Base-by-base conservation (phyloP, 768 basidiomycete genomes). In the Daedaleopsis sinensis region DNA sequence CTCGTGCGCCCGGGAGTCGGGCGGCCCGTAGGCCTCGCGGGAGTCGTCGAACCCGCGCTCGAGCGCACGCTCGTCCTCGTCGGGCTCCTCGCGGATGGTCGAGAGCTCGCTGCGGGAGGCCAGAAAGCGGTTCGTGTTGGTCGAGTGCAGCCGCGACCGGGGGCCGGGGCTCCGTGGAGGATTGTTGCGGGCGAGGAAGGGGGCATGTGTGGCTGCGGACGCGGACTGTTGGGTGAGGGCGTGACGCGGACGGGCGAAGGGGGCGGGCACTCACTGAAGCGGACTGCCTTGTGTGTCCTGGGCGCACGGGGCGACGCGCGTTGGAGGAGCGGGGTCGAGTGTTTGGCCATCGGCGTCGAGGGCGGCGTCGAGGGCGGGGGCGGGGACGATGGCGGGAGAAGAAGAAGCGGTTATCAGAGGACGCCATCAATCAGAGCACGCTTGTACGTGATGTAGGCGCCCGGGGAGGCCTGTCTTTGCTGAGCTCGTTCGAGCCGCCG, bases 81-180 rank as follows among this genome's bases (percentile, higher is more conserved):
- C 55, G 12, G 63, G 63, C 39, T 67, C 61, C 32, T 68, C 67
- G 35, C 36, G 59, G 44, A 68, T 68, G 12, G 66, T 59, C 11
- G 63, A 10, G 10, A 67, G 61, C 35, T 64, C 60, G 21, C 19
- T 55, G 35, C 59, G 59, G 13, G 52, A 39, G 19, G 58, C 37
- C 2, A 67, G 63, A 50, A 58, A 63, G 39, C 66, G 66, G 39
- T 47, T 62, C 18, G 63, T 65, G 57, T 61, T 63, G 49, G 64
- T 37, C 48, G 64, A 61, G 52, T 55, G 39, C 18, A 59, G 57
- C 24, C 60, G 59, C 47, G 64, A 39, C 21, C 64, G 59, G 23
- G 52, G 43, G 42, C 36, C 58, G 50, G 64, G 64, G 50, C 59
- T 61, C 35, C 59, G 59, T 19, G 55, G 37, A 7, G 54, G 32